phyloP scores from a whole-genome alignment of 805 yeast genomes.

The Nakazawaea ambrosiae region DNA sequence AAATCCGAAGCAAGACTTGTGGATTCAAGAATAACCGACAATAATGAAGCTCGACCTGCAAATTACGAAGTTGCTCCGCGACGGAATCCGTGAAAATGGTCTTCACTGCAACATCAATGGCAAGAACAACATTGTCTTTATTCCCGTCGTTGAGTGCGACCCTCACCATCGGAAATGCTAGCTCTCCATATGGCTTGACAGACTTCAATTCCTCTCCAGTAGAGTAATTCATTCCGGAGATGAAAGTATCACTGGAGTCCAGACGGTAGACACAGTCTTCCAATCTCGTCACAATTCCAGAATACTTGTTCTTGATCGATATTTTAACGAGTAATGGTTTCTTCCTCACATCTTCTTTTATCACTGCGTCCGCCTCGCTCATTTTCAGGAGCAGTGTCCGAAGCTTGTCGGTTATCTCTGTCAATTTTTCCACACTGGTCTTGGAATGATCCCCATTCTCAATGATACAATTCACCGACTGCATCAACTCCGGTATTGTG shows the following conservation, averaged over 20 bases:
- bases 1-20: conserved; percentile 31
- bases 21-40: conserved; percentile 56
- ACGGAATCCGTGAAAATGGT: conserved; percentile 31
- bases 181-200: conserved; percentile 30
- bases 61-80: conserved; percentile 29
- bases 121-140: conserved; percentile 33
- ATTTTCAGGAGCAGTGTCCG: neutral
- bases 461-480: neutral
- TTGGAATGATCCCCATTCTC: neutral
- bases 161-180: conserved; percentile 34
- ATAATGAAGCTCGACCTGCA: conserved; percentile 53
- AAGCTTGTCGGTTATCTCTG: neutral
- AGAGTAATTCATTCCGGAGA: neutral
- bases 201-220: neutral
- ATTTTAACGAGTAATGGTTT: conserved; percentile 5
- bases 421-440: conserved; percentile 1
- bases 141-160: conserved; percentile 33
- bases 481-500: conserved; percentile 5
- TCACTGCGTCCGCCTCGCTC: neutral
- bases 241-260: conserved; percentile 26
- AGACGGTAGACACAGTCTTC: conserved; percentile 27
- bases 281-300: conserved; percentile 27
- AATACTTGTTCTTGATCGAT: conserved; percentile 20
- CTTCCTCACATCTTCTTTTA: neutral
- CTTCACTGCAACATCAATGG: conserved; percentile 38